Base-by-base conservation (phyloP, 306 rosid genomes). In the Prosopis cineraria region DNA sequence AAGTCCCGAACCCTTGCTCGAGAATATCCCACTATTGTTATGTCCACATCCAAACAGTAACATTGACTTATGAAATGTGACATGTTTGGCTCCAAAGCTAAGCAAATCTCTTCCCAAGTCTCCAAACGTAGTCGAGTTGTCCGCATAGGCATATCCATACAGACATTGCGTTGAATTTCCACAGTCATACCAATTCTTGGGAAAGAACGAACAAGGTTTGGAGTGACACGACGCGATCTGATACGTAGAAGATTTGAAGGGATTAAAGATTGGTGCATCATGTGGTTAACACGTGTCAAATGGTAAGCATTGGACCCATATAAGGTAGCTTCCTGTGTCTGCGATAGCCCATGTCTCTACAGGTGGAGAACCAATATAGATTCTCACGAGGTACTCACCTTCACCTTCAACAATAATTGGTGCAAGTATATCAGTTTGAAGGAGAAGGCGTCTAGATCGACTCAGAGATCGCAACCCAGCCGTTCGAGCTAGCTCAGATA, bases 301-400 rank as follows among this genome's bases (percentile, higher is more conserved):
- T 29, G 71, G 71, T 7, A 6, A 31, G 62, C 71, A 75, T 34
- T 62, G 79, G 5, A 75, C 33, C 72, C 79, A 75, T 6, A 75
- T n/a, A 3, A 63, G 63, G 11, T 75, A 34, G 36, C 79, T 75
- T 48, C 72, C 72, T 3, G 79, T 44, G 63, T 75, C 79, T 30
- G 48, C 72, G 3, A 75, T 1, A 10, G 63, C 72, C 50, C 50
- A 33, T 25, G 37, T 12, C 7, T 30, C 63, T 0, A 63, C 25
- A 0, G 72, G 71, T 22, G 72, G 79, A 6, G 72, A 31, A 0
- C 79, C 79, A 5, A 75, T 45, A 20, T 20, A 75, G 62, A 64
- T 30, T 47, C 37, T 75, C 63, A 45, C 33, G 8, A 63, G 63
- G 37, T 75, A 75, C 14, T 44, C 45, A 6, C 79, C 79, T 9